Base-by-base conservation (phyloP, 106 monocot genomes). In the Acorus calamus region DNA sequence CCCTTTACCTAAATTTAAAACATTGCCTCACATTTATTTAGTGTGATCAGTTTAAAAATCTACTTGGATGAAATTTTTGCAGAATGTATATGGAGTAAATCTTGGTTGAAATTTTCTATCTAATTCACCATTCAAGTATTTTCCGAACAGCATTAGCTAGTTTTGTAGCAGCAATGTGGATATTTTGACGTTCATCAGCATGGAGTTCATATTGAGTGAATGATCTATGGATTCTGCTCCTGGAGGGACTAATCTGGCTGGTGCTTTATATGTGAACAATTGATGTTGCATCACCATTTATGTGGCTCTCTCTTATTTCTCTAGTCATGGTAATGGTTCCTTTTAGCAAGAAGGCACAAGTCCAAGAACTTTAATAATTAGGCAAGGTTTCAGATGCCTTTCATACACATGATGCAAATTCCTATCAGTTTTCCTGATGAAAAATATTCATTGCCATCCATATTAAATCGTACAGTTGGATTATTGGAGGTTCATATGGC, bases 51-150 rank as follows among this genome's bases (percentile, higher is more conserved):
- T 60, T 66, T 68, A 6, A 73, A 63, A 69, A 70, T 55, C 53
- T 80, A n/a, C 58, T 66, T 13, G 63, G 57, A 48, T 73, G 84
- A 74, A 80, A 68, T 69, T 84, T 79, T 71, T 77, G 74, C 83
- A 71, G 76, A 83, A 55, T 45, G 50, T 58, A 60, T 68, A 53
- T 74, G 79, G 73, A 62, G 72, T 77, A 65, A 13, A 64, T 73
- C 52, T 53, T 81, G 66, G 74, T 78, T 59, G 50, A 57, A 71
- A 61, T 66, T 75, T 77, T 11, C 60, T 77, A 63, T 62, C 59
- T n/a, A 63, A 66, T 56, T 67, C 78, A 62, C 69, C 55, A 71
- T 77, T 52, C 70, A 65, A 57, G 11, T 59, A 55, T 62, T 47
- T 69, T 69, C 53, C 67, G 57, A 62, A 71, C 77, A 80, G 64